phyloP scores from a whole-genome alignment of 345 rosid genomes.

The Boechera retrofracta region DNA sequence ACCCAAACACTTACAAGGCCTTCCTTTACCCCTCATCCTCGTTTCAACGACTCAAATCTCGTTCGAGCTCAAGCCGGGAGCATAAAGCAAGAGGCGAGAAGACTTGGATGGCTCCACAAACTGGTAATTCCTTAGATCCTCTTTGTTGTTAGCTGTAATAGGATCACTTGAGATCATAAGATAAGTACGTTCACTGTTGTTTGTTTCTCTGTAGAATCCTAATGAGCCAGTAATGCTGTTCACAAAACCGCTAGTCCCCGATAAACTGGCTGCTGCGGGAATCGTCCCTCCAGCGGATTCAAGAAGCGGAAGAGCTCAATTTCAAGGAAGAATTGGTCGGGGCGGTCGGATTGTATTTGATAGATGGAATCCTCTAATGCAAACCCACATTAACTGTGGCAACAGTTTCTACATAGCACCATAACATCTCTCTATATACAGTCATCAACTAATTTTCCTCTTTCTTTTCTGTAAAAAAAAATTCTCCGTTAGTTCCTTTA shows the following conservation, averaged over 20 bases:
- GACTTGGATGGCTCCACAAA: slow-evolving; percentile 85
- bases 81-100: slow-evolving; percentile 68
- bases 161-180: neutral
- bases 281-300: slow-evolving; percentile 64
- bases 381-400: slow-evolving; percentile 64
- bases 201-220: slow-evolving; percentile 58
- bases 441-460: slow-evolving; percentile 12
- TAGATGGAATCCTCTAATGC: slow-evolving; percentile 90
- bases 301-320: slow-evolving; percentile 47
- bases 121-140: slow-evolving; percentile 50
- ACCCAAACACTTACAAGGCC: slow-evolving; percentile 53
- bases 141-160: neutral
- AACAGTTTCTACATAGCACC: slow-evolving; percentile 71
- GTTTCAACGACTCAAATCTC: slow-evolving; percentile 50
- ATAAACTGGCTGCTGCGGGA: slow-evolving; percentile 78
- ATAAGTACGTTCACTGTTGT: neutral
- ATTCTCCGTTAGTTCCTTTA: neutral
- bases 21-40: slow-evolving; percentile 51
- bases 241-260: slow-evolving; percentile 83
- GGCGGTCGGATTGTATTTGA: slow-evolving; percentile 91
- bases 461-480: neutral
- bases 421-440: neutral
- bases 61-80: slow-evolving; percentile 53
- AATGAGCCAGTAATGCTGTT: slow-evolving; percentile 84
- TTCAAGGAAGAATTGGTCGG: slow-evolving; percentile 87